Evolutionary conservation across 208 protist genomes (phyloP), one percentile per base, ranked within the genome.

Genomic region (Acanthamoeba culbertsoni): DNA sequence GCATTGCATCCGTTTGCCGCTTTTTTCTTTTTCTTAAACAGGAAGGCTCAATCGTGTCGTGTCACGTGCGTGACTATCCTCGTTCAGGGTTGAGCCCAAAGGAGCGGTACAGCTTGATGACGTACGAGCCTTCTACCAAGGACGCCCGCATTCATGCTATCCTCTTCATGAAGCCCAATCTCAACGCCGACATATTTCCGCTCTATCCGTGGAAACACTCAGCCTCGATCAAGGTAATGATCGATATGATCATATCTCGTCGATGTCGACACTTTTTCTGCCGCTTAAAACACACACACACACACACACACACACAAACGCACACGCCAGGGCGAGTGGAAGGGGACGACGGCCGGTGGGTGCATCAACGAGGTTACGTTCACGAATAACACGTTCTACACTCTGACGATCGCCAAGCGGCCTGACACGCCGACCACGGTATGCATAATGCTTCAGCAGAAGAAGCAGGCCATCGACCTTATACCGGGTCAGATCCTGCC

Each of bases 401-500:
- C 42, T 4, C 71, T 82, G 42, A 35, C 42, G 2, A 12, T 73
- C 42, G 23, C 43, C 71, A 48, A 16, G 42, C 37, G 43, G 8
- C 71, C 42, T 28, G 33, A 12, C 1, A 82, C 18, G 71, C 8
- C 42, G 2, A 48, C 42, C 42, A 53, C 71, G 23, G 16, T 82
- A 5, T 82, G 71, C 42, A 82, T 82, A 18, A 33, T 82, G 71
- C 71, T 82, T 3, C 71, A 82, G 43, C 71, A 82, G 71, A 82
- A 82, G 71, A 82, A 82, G 71, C 71, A 82, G 71, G 71, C 71
- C 28, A 82, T 82, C 42, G 71, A 82, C 16, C 71, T 82, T 43
- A 82, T 82, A 37, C 71, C 71, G 42, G 71, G 71, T 26, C 71
- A 82, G 71, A 82, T 82, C 71, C 71, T 82, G 71, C 71, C 71